Percentiles rank a stretch among this genome's conserved stretches.
These are phyloP conservation scores for Ophiocordyceps robertsii DNA, from an alignment of 2,329 filamentous ascomycete genomes.

Conservation along the genomic window DNA sequence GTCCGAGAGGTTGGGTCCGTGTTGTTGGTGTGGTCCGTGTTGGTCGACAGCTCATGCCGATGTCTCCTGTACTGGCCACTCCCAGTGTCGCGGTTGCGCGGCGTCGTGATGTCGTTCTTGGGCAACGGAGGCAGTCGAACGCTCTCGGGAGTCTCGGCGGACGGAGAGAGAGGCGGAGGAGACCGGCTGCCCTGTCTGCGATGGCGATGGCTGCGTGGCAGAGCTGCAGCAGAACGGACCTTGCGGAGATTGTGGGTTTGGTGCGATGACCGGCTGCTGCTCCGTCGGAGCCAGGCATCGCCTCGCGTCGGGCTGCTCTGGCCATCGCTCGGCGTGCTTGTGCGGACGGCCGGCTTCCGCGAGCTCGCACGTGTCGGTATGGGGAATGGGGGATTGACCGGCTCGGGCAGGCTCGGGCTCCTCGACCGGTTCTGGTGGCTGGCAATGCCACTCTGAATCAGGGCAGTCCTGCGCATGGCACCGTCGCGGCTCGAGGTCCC, in stretches of 20 bases:
- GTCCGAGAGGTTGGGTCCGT: constrained; percentile 31
- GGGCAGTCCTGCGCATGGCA: constrained; percentile 62
- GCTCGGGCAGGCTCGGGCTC: constrained; percentile 51
- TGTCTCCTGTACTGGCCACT: constrained; percentile 30
- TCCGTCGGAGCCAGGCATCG: constrained; percentile 41
- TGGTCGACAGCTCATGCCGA: constrained; percentile 47
- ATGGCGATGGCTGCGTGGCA: constrained; percentile 42
- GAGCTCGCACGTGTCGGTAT: constrained; percentile 86
- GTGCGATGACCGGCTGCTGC: constrained; percentile 33
- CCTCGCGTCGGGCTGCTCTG: constrained; percentile 61
- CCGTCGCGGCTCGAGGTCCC: constrained; percentile 33
- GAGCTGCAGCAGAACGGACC: constrained; percentile 66
- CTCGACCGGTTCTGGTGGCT: constrained; percentile 51
- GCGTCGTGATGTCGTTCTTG: constrained; percentile 55
- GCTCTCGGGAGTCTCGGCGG: constrained; percentile 55
- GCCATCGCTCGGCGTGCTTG: constrained; percentile 57
- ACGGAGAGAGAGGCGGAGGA: constrained; percentile 52
- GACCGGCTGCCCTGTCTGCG: constrained; percentile 43
- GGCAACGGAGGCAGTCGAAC: constrained; percentile 61
- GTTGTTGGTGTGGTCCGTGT: constrained; percentile 37
- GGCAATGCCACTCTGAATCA: constrained; percentile 67
- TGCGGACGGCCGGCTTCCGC: constrained; percentile 52
- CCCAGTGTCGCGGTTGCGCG: constrained; percentile 30
- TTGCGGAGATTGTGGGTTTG: constrained; percentile 60
- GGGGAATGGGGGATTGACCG: constrained; percentile 67